A percentile compares a stretch with the other conserved stretches of the same genome.
These are phyloP conservation scores for Musa acuminata DNA, from an alignment of 176 grass and related monocot genomes.

Conservation along the genomic window DNA sequence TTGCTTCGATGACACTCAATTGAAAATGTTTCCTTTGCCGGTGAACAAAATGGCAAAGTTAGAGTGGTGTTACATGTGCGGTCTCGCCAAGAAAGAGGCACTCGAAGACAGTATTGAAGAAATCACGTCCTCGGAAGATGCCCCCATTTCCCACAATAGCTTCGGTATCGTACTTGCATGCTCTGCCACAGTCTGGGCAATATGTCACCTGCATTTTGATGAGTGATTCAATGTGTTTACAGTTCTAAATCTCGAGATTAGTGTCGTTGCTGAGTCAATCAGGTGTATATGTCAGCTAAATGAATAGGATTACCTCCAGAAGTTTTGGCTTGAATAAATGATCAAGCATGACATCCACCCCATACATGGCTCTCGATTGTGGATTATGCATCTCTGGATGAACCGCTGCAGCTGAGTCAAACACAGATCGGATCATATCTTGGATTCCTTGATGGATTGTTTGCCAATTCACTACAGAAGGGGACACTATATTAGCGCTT, in stretches of 20 bases:
- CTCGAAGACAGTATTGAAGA: constrained; percentile 77
- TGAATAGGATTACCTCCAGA: constrained; percentile 49
- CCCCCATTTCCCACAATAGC: constrained; percentile 30
- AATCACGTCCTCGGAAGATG: constrained; percentile 45
- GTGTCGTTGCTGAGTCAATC: not conserved
- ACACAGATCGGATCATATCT: constrained; percentile 50
- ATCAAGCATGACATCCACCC: constrained; percentile 93
- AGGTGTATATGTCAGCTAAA: not conserved
- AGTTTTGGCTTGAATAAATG: constrained; percentile 63
- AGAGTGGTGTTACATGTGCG: constrained; percentile 50
- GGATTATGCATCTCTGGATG: constrained; percentile 88
- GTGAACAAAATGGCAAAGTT: constrained; percentile 7
- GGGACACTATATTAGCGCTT: not conserved
- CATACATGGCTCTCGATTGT: constrained; percentile 74
- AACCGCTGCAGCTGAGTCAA: constrained; percentile 70
- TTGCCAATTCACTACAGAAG: constrained; percentile 66
- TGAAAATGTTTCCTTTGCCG: not conserved
- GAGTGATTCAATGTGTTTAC: not conserved
- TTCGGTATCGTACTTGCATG: constrained; percentile 75
- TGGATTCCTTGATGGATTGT: constrained; percentile 53
- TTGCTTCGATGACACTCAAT: no score
- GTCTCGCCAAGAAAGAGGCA: constrained; percentile 77
- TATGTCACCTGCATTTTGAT: constrained; percentile 67
- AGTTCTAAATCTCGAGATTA: not conserved
- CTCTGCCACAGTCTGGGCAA: constrained; percentile 79